Base-by-base conservation (phyloP, 2,329 filamentous ascomycete species). In the Scopulariopsis brevicaulis region DNA sequence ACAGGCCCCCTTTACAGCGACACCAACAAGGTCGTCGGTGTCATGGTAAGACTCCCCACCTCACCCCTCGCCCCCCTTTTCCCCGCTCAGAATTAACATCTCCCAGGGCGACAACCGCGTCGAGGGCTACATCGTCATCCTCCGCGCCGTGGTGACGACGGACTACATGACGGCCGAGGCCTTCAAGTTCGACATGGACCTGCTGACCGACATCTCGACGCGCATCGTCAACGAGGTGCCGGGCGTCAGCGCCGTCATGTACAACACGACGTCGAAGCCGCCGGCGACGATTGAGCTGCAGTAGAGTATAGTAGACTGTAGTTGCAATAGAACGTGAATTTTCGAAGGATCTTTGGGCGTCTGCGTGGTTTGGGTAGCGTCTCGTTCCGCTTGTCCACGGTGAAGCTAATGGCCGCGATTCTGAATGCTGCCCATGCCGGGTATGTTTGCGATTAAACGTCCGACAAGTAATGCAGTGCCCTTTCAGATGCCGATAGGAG, bases 271-370 rank as follows among this genome's bases (percentile, higher is more conserved):
- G 24, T 68, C 80, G 69, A 87, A 87, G 73, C 83, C 84, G 55
- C 84, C 84, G 54, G 84, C 82, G 60, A 90, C 86, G 1, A 89
- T 90, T 66, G 87, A 89, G 74, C 81, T 89, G 75, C 85, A 89
- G 73, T 90, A 20, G 22, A 22, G 14, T 46, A n/a, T 15, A n/a
- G 40, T 46, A n/a, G 14, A 46, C 40, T 46, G n/a, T 15, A 46
- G 15, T 7, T n/a, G 15, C 15, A 46, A 46, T 46, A 46, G 40
- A 46, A 18, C 6, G 8, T 46, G n/a, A 18, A 46, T 18, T n/a
- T 46, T 2, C 2, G n/a, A 46, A n/a, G 40, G 18, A 43, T 18
- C 15, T 46, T n/a, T 3, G 28, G 28, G 28, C 28, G 4, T 32
- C 8, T 4, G 28, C 28, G 28, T 8, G 28, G 8, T 8, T 32